Conservation (phyloP, 495 filamentous ascomycete species). For the Cercophora sp. region DNA sequence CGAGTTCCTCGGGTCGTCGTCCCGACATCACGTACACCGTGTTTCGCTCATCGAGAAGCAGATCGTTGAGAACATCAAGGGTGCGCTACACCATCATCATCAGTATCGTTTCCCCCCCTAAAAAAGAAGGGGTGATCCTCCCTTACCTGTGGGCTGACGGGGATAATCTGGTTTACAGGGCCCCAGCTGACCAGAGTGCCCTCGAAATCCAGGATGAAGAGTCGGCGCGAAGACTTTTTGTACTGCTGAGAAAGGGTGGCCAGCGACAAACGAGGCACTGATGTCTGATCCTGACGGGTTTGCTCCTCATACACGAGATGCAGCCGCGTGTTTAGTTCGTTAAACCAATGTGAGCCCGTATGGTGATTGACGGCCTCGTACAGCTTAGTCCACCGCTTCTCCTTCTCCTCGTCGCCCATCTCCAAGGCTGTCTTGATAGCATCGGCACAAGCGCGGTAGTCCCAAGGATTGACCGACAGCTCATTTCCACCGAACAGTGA, state of each 20-base stretch:
- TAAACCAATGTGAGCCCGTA: conserved; percentile 80
- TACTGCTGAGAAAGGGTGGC: conserved; percentile 61
- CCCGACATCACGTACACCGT: conserved; percentile 93
- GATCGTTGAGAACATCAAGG: conserved; percentile 71
- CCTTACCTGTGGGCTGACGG: conserved; percentile 71
- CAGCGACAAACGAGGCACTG: conserved; percentile 76
- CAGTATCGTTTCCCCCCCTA: background rate
- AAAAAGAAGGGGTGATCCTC: too few species aligned
- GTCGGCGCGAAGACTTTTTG: conserved; percentile 54
- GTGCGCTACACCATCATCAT: conserved; percentile 45
- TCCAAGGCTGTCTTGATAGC: conserved; percentile 78
- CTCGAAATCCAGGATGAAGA: conserved; percentile 90
- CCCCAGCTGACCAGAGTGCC: conserved; percentile 85
- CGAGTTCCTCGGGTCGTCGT: conserved; percentile 79
- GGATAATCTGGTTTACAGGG: conserved; percentile 70
- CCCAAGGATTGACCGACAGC: conserved; percentile 89
- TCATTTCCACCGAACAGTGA: conserved; percentile 74
- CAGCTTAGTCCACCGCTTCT: conserved; percentile 68
- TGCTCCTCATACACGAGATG: conserved; percentile 75
- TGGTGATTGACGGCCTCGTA: conserved; percentile 70
- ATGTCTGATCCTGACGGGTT: conserved; percentile 72
- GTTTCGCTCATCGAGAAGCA: conserved; percentile 72
- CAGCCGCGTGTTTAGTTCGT: conserved; percentile 63
- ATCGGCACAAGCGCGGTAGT: conserved; percentile 77
- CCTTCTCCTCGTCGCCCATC: conserved; percentile 68